Evolutionary conservation across 352 stramenopile genomes (phyloP), one percentile per base, ranked within the genome.

Genomic region (Achlya hypogyna): DNA sequence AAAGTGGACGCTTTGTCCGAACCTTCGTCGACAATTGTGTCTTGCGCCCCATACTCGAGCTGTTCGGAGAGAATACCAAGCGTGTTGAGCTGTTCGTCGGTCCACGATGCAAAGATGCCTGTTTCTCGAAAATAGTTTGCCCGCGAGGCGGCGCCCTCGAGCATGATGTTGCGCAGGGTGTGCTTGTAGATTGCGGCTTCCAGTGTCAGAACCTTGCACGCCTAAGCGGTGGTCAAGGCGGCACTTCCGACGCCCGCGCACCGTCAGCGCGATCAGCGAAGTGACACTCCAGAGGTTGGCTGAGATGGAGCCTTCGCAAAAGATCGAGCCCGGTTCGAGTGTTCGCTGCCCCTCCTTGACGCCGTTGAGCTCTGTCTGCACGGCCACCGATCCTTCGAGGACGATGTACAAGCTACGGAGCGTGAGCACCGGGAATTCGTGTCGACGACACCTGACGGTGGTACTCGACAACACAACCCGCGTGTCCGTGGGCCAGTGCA

Each of bases 351-450:
- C 29, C 6, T 51, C 20, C 12, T 23, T 31, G 10, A n/a, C 54
- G 16, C 54, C 54, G 22, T 34, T 16, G 22, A 28, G 10, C 2
- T 64, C 54, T 6, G 54, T 64, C 20, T 64, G 54, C 6, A 64
- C 54, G 10, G 54, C 47, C 18, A 64, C 34, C 18, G 54, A 32
- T 6, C 54, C 54, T 52, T 64, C 54, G 5, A 64, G n/a, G 6
- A 64, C 54, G 8, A 64, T 32, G 54, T 64, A 64, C 54, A 64
- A 31, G 54, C 54, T 64, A 45, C n/a, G n/a, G n/a, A n/a, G n/a
- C n/a, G n/a, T n/a, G n/a, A n/a, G n/a, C n/a, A n/a, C n/a, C n/a
- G n/a, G n/a, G n/a, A n/a, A n/a, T n/a, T n/a, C n/a, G 18, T 25
- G 16, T 25, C 22, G 9, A 62, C 25, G 6, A 20, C 16, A 62